A percentile compares a stretch with the other conserved stretches of the same genome.
Evolutionary conservation across 805 yeast species (phyloP).

Genomic region (Alloascoidea africana): DNA sequence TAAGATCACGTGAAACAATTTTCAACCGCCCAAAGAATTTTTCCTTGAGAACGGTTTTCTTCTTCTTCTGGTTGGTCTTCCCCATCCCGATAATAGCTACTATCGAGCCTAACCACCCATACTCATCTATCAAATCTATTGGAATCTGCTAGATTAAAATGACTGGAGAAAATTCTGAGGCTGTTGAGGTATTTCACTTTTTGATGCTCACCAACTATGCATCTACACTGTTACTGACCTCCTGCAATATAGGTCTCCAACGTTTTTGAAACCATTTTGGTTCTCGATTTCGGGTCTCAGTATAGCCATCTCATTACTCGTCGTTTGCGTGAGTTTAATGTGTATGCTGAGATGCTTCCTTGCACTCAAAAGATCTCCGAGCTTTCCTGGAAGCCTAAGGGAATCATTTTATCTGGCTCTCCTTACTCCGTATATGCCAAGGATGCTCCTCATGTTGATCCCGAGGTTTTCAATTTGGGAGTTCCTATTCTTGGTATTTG

Average conservation of each 20-base stretch:
- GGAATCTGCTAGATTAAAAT: no score
- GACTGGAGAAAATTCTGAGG: no score
- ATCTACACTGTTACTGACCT: no score
- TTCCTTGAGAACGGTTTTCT: no score
- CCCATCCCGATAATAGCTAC: no score
- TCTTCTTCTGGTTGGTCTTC: no score
- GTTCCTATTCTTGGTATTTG: slow-evolving; percentile 97
- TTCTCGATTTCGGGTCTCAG: slow-evolving; percentile 96
- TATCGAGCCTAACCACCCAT: no score
- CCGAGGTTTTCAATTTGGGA: slow-evolving; percentile 72
- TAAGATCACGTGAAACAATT: no score
- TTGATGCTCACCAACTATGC: no score
- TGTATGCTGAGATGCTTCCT: slow-evolving; percentile 98
- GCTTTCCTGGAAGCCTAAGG: slow-evolving; percentile 88
- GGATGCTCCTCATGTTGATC: slow-evolving; percentile 97
- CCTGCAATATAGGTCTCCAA: slow-evolving; percentile 49
- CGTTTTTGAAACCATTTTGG: slow-evolving; percentile 92
- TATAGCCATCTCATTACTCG: slow-evolving; percentile 94
- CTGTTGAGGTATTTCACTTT: no score
- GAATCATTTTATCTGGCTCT: slow-evolving; percentile 91
- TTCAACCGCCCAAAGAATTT: no score
- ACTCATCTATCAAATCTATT: no score
- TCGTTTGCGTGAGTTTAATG: slow-evolving; percentile 94
- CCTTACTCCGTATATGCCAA: slow-evolving; percentile 95
- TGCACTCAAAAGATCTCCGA: slow-evolving; percentile 96